Base-by-base conservation (phyloP, 441 rosid genomes). In the Viola pubescens region DNA sequence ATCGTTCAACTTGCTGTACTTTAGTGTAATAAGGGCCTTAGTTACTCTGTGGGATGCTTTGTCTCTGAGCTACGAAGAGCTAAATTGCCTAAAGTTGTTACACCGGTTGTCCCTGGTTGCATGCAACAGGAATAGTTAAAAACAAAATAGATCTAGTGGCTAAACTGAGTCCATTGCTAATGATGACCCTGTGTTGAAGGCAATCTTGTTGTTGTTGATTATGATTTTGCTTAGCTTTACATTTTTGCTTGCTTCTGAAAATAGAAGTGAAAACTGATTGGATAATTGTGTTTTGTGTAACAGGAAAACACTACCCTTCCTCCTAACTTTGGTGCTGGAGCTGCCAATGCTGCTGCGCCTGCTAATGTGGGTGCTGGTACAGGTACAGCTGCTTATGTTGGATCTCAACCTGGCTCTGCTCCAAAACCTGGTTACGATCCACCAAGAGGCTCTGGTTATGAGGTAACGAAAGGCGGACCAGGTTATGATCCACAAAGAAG, bases 381-480 rank as follows among this genome's bases (percentile, higher is more conserved):
- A 3, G 67, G 67, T 19, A 46, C 68, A 40, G 63, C 81, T 14
- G 56, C 74, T 14, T 70, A 79, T 56, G 74, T 61, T 49, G 88
- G 79, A 70, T 62, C 75, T 76, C 98, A 84, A 53, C 62, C 82
- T 59, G 82, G 83, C n/a, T 62, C 76, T 34, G 78, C 64, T 53
- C 47, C 76, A 68, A 77, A 83, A 68, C 70, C 77, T 12, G 70
- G 75, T 64, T 77, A 76, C 65, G 81, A 78, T 62, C 58, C 70
- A 14, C 64, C 75, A 50, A 79, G 82, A 64, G 84, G 62, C 38
- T 74, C 77, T 10, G 60, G 64, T 37, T 79, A 75, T 63, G 80
- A 77, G 13, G 56, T 69, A 51, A 69, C 57, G 7, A 75, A 65
- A 44, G 79, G 34, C 3, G 34, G 64, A 64, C 65, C 76, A 26